Base-by-base conservation (phyloP, 768 basidiomycete genomes). In the Fomitopsis serialis region DNA sequence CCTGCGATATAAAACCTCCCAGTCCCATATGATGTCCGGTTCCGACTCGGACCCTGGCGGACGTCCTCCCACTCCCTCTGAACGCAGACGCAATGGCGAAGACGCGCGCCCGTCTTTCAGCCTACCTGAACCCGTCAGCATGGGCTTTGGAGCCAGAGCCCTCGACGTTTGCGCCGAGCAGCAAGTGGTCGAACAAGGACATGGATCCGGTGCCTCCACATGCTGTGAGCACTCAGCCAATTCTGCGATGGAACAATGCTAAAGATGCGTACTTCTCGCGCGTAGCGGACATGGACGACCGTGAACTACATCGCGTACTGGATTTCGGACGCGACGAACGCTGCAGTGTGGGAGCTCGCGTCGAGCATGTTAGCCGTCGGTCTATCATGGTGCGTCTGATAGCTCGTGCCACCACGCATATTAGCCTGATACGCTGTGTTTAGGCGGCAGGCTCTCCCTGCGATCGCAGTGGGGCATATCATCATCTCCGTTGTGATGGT, bases 321-420 rank as follows among this genome's bases (percentile, higher is more conserved):
- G 81, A 59, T 69, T n/a, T 66, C 59, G 0, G 63, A 69, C 55
- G 64, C 69, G 24, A 62, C 60, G 6, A 66, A 67, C 25, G 62
- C 51, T 40, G 56, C 55, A 8, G 63, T 59, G 2, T 70, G 83
- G 82, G 81, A 84, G 62, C 70, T 89, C 19, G 85, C 85, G 1
- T 78, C 82, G 51, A 85, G 85, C 10, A 89, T 89, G 85, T 66
- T 90, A 45, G 85, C 87, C 0, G 69, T 85, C 35, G 88, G 88
- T 0, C 72, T 90, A 42, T 86, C 87, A 7, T 89, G 88, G 82
- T 79, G 54, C 47, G 72, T 54, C 27, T 24, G 40, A 17, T 1
- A 23, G 9, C 42, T 21, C 35, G 17, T 48, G 19, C 9, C 4
- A 29, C 11, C 15, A 25, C 7, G 44, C 4, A 27, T 11, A 23